phyloP scores from a whole-genome alignment of 495 filamentous ascomycete genomes.

The Niebla homalea region DNA sequence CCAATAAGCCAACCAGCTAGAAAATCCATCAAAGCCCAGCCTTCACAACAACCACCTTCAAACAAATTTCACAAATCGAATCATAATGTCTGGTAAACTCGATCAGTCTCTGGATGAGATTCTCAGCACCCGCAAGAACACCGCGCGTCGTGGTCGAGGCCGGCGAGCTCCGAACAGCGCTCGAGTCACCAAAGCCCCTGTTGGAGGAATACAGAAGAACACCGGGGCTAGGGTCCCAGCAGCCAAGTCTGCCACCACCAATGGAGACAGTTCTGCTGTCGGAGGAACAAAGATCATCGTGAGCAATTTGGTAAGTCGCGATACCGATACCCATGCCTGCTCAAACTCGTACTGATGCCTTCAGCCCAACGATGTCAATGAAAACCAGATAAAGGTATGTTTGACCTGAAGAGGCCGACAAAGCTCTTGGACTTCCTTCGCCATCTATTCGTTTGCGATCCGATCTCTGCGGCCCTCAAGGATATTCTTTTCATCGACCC shows the following conservation, averaged over 20 bases:
- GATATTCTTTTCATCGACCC: constrained; percentile 15
- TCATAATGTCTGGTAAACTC: constrained; percentile 80
- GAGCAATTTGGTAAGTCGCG: constrained; percentile 80
- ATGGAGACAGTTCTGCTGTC: constrained; percentile 39
- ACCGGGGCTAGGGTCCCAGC: constrained; percentile 47
- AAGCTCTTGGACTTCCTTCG: constrained; percentile 39
- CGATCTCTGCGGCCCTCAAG: constrained; percentile 19
- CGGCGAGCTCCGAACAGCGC: constrained; percentile 31
- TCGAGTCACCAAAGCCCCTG: constrained; percentile 42
- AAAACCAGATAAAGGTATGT: constrained; percentile 99
- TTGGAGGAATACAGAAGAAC: constrained; percentile 79
- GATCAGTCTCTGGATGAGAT: constrained; percentile 95
- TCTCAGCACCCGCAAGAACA: constrained; percentile 58
- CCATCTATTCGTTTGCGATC: constrained; percentile 33
- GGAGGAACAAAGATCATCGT: constrained; percentile 93
- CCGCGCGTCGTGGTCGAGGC: constrained; percentile 39
- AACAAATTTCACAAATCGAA: constrained; percentile 1
- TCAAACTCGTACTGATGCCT: constrained; percentile 35
- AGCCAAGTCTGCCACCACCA: constrained; percentile 47
- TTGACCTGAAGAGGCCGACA: constrained; percentile 45
- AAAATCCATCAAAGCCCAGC: constrained; percentile 17
- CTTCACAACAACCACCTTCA: background rate
- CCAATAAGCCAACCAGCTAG: constrained; percentile 12
- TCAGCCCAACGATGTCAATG: constrained; percentile 87
- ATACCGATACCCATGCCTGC: background rate